Evolutionary conservation across 176 grass and related monocot genomes (phyloP), one percentile per base, ranked within the genome.

Genomic region (Avena insularis): DNA sequence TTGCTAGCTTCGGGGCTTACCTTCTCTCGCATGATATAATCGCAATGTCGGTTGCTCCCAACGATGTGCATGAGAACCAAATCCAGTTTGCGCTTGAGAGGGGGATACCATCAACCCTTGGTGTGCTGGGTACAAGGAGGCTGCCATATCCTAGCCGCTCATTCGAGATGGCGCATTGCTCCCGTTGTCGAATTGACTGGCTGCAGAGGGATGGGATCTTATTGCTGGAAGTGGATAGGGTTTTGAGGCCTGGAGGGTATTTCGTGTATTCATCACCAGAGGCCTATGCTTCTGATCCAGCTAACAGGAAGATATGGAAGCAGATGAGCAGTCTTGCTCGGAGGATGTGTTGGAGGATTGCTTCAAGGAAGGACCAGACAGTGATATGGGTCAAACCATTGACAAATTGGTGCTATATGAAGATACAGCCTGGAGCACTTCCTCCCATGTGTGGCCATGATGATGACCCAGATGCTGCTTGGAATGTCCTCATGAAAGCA

Each of bases 41-140:
- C 86, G 74, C 91, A 12, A 90, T 93, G 87, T 96, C 94, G 27
- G 81, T 96, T 17, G 94, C 94, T 33, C 94, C 94, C 64, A 96
- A 95, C 17, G 94, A 95, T 29, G 94, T 93, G 59, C 94, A 95
- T 20, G 94, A 95, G 81, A 95, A 95, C 82, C 94, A 95, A 78
- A 96, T 96, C 61, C 94, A 96, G 82, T 93, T 96, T 86, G 94
- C 94, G 2, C 94, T 96, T 48, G 94, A 96, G 77, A 86, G 94
- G 85, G 94, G 94, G 21, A 88, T 96, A 27, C 91, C 91, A 5
- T 91, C 94, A 0, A 86, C 89, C 38, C 91, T 96, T 20, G 94
- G 94, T 6, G 94, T 93, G 20, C 56, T 96, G 87, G 94, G 91
- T 3, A 93, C 91, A 77, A 93, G 79, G 86, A 91, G 89, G 89